phyloP scores from a whole-genome alignment of 441 rosid genomes.

The Populus hybrid region DNA sequence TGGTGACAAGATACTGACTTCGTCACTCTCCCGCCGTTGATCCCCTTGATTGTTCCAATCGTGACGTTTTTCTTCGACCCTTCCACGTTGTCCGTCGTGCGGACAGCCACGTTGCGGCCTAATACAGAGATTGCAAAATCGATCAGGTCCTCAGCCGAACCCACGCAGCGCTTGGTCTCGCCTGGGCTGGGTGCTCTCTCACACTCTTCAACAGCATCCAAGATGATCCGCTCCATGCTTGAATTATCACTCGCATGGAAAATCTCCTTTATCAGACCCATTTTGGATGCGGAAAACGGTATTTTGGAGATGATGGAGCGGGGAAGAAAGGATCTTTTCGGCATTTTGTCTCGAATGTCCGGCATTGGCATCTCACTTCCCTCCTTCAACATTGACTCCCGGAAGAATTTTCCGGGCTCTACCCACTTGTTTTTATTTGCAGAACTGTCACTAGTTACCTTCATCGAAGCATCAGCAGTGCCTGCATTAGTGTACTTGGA shows the following conservation, averaged over 20 bases:
- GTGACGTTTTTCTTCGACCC: conserved; percentile 62
- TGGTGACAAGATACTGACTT: conserved; percentile 94
- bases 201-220: conserved; percentile 67
- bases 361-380: conserved; percentile 92
- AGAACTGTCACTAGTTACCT: conserved; percentile 37
- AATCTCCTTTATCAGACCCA: conserved; percentile 43
- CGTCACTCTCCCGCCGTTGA: conserved; percentile 84
- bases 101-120: conserved; percentile 61
- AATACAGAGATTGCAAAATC: conserved; percentile 82
- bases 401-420: conserved; percentile 95
- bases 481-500: conserved; percentile 43
- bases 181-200: conserved; percentile 80
- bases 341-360: conserved; percentile 92
- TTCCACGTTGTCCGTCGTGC: conserved; percentile 56
- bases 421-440: conserved; percentile 60
- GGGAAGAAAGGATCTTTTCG: conserved; percentile 91
- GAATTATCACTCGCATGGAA: conserved; percentile 85
- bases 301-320: conserved; percentile 60
- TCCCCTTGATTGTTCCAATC: conserved; percentile 65
- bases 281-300: conserved; percentile 65
- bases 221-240: conserved; percentile 54
- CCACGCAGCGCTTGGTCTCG: conserved; percentile 89
- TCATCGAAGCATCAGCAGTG: conserved; percentile 7
- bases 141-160: conserved; percentile 85
- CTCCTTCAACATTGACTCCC: conserved; percentile 60